Conservation (phyloP, 1,139 yeast species). For the Geotrichum phurueaensis region DNA sequence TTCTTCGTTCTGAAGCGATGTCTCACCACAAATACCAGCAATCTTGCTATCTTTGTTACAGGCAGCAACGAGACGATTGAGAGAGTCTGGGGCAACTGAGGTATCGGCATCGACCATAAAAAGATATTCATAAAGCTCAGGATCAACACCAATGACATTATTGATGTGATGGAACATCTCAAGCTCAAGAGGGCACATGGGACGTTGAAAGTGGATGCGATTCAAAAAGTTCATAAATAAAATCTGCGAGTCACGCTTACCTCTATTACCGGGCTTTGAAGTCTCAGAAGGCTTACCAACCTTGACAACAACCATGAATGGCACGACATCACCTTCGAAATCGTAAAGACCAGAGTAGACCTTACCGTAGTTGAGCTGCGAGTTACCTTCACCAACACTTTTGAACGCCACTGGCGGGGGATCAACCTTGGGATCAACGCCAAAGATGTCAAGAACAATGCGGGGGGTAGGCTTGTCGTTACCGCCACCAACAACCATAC, state of each 20-base stretch:
- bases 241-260: conserved; percentile 42
- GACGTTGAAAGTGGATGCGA: conserved; percentile 37
- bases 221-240: conserved; percentile 39
- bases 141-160: conserved; percentile 41
- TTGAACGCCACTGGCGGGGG: conserved; percentile 38
- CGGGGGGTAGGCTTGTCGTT: conserved; percentile 40
- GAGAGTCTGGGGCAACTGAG: conserved; percentile 35
- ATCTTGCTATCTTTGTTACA: conserved; percentile 36
- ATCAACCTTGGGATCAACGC: conserved; percentile 36
- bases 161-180: conserved; percentile 40
- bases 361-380: conserved; percentile 38
- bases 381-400: conserved; percentile 38
- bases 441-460: conserved; percentile 39
- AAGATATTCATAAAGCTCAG: conserved; percentile 39
- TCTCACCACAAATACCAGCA: conserved; percentile 41
- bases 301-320: conserved; percentile 38
- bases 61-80: conserved; percentile 37
- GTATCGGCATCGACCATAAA: conserved; percentile 42
- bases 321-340: conserved; percentile 38
- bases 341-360: conserved; percentile 41
- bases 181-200: conserved; percentile 40
- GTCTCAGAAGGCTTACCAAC: conserved; percentile 37
- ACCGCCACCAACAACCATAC: conserved; percentile 40
- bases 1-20: conserved; percentile 38
- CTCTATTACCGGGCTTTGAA: conserved; percentile 39